phyloP scores from a whole-genome alignment of 495 filamentous ascomycete genomes.

The Aeminium ludgeri region DNA sequence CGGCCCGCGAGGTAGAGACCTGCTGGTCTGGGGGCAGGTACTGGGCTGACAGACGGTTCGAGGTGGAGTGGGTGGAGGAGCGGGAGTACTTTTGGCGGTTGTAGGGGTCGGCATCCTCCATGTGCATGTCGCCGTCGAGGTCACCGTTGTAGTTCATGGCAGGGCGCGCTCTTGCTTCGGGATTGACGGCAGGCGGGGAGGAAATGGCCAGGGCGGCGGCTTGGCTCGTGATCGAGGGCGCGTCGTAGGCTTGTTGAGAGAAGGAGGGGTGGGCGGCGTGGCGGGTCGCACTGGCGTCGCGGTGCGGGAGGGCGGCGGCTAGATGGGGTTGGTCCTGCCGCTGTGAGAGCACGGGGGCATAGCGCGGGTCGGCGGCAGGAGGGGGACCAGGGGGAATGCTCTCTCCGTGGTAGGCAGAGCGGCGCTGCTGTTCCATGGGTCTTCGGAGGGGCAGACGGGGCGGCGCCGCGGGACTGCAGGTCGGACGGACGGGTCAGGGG shows the following conservation, averaged over 20 bases:
- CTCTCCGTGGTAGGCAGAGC: too few species aligned
- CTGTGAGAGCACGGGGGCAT: too few species aligned
- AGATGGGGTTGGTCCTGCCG: too few species aligned
- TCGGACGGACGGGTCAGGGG: too few species aligned
- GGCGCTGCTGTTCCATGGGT: too few species aligned
- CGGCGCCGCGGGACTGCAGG: too few species aligned
- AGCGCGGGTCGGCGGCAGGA: too few species aligned
- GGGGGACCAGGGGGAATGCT: too few species aligned
- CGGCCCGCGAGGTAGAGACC: constrained; percentile 63
- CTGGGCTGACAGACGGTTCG: constrained; percentile 43
- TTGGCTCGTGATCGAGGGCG: constrained; percentile 20
- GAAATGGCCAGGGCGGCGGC: constrained; percentile 22
- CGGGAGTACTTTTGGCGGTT: constrained; percentile 65
- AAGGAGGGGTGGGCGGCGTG: not conserved
- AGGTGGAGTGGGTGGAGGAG: constrained; percentile 34
- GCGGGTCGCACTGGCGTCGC: too few species aligned
- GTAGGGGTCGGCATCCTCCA: constrained; percentile 86
- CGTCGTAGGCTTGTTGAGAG: constrained; percentile 12
- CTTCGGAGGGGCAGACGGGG: too few species aligned
- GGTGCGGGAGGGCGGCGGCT: too few species aligned
- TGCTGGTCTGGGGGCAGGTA: constrained; percentile 31
- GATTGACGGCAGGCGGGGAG: constrained; percentile 15
- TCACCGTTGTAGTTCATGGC: constrained; percentile 34
- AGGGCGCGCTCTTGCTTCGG: constrained; percentile 11
- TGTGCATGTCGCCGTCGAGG: constrained; percentile 70